Conservation (phyloP, 2,329 filamentous ascomycete species). For the Fusarium palustre region DNA sequence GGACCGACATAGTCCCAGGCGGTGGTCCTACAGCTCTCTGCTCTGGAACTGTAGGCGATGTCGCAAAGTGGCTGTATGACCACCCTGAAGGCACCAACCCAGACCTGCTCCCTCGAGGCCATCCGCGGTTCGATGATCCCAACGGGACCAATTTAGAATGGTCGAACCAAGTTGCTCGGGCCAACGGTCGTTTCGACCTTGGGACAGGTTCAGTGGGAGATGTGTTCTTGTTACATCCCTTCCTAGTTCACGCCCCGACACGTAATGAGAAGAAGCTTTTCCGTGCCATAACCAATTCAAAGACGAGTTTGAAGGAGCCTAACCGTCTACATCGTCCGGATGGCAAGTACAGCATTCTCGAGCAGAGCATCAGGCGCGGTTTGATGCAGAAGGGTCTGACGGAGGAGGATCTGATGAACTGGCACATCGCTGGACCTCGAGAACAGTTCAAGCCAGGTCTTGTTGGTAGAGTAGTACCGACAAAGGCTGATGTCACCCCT, state of each 20-base stretch:
- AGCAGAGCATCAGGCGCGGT: neutral
- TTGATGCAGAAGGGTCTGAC: neutral
- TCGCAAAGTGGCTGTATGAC: neutral
- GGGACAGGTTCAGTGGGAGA: neutral
- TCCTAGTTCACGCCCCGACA: neutral
- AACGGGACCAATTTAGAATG: neutral
- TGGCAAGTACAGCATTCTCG: neutral
- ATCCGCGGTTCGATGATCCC: neutral
- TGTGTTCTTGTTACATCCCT: neutral
- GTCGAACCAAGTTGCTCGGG: neutral
- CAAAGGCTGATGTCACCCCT: neutral
- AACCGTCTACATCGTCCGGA: neutral
- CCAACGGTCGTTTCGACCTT: neutral
- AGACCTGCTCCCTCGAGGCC: neutral
- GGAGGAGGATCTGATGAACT: neutral
- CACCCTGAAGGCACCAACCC: neutral
- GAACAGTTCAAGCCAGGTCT: neutral
- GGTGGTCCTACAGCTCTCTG: neutral
- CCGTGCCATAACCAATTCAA: neutral
- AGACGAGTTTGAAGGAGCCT: neutral
- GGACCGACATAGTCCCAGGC: neutral
- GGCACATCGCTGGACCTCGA: neutral
- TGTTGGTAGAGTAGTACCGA: neutral
- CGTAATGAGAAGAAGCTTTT: neutral
- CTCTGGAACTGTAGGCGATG: too few species aligned